These are phyloP conservation scores for Beta vulgaris DNA, from an alignment of 148 eudicot genomes.

Conservation along the genomic window DNA sequence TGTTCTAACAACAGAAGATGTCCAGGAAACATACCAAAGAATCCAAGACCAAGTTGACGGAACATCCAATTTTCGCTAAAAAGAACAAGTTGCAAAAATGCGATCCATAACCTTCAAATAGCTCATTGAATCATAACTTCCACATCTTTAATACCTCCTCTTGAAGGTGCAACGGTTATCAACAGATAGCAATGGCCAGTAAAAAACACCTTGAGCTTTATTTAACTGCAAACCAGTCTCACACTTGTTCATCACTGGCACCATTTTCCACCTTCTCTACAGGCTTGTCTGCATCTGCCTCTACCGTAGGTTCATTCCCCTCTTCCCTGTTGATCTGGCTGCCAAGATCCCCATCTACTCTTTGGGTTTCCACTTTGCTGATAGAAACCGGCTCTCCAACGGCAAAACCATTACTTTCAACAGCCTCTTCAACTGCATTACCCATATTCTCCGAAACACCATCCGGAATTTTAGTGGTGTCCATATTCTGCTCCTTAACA, in stretches of 20 bases:
- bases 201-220: neutral
- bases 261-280: constrained; percentile 1
- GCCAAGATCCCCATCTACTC: neutral
- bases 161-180: neutral
- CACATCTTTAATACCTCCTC: neutral
- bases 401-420: constrained; percentile 14
- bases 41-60: neutral
- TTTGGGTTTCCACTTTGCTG: constrained; percentile 7
- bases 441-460: constrained; percentile 3
- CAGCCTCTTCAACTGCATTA: neutral
- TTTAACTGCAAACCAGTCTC: neutral
- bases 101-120: neutral
- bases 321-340: neutral
- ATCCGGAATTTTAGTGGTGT: neutral
- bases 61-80: neutral
- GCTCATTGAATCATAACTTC: neutral
- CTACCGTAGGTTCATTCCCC: neutral
- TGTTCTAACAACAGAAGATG: neutral
- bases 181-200: neutral
- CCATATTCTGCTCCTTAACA: constrained; percentile 15
- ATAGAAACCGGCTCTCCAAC: constrained; percentile 10
- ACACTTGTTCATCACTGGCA: constrained; percentile 19
- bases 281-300: constrained; percentile 5
- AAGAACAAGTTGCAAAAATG: constrained; percentile 9
- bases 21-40: neutral